Evolutionary conservation across 495 filamentous ascomycete species (phyloP).

Genomic region (Hypoxylon crocopeplum): DNA sequence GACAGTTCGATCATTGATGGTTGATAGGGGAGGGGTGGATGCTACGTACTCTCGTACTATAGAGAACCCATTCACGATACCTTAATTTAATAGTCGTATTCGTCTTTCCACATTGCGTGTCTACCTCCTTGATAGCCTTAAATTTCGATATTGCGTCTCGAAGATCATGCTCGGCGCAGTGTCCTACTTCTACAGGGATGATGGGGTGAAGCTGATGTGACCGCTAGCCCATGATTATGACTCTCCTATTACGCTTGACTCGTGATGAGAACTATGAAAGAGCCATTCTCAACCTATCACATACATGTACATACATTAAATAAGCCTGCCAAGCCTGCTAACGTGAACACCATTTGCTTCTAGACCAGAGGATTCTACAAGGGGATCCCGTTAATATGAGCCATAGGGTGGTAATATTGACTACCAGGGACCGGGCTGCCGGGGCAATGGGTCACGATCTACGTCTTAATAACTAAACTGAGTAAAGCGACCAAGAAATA

Average conservation of each 20-base stretch:
- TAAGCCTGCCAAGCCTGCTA: not conserved
- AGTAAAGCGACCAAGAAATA: not conserved
- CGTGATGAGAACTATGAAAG: too few species aligned
- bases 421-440: not conserved
- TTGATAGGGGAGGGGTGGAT: too few species aligned
- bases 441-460: conserved; percentile 2
- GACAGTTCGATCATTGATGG: too few species aligned
- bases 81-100: not conserved
- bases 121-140: too few species aligned
- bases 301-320: not conserved
- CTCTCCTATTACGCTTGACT: not conserved
- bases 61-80: not conserved
- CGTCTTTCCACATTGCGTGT: too few species aligned
- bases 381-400: not conserved
- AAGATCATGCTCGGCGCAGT: not conserved
- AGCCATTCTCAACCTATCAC: not conserved
- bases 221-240: not conserved
- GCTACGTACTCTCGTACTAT: too few species aligned
- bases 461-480: not conserved
- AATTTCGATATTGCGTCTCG: too few species aligned
- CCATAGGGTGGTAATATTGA: not conserved
- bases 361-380: not conserved
- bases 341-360: not conserved
- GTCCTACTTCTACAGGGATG: not conserved
- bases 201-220: not conserved